Percentiles rank a stretch among this genome's conserved stretches.
phyloP scores from a whole-genome alignment of 2,329 filamentous ascomycete species.

The Chaetothyriales sp. region DNA sequence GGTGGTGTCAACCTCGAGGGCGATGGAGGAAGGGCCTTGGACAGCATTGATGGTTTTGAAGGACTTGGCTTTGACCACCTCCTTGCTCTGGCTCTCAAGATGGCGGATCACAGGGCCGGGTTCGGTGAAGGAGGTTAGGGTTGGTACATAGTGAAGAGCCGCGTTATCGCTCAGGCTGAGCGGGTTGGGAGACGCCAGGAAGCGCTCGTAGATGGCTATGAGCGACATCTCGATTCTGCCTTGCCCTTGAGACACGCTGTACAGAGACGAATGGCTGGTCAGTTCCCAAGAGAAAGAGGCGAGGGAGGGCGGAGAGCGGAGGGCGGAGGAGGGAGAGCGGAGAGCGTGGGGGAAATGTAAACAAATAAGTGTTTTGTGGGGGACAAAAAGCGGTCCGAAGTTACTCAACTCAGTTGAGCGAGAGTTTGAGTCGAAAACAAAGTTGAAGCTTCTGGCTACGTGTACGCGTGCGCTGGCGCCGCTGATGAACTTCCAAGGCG shows the following conservation, averaged over 20 bases:
- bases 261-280: background rate
- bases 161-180: slow-evolving; percentile 50
- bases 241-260: background rate
- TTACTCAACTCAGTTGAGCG: background rate
- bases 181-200: slow-evolving; percentile 51
- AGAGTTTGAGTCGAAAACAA: background rate
- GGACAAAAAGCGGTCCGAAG: background rate
- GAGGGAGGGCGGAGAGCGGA: no score
- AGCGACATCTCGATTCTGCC: slow-evolving; percentile 25
- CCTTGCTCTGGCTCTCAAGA: slow-evolving; percentile 47
- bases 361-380: background rate
- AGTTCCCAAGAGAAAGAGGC: background rate
- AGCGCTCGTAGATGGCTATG: slow-evolving; percentile 49
- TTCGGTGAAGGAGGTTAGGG: slow-evolving; percentile 58
- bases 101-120: slow-evolving; percentile 70
- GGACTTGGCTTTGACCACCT: slow-evolving; percentile 67
- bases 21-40: slow-evolving; percentile 54
- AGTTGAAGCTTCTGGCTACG: background rate
- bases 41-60: slow-evolving; percentile 61
- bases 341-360: background rate
- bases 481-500: background rate
- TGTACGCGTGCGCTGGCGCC: background rate
- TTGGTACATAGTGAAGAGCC: slow-evolving; percentile 76
- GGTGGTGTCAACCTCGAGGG: slow-evolving; percentile 64
- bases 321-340: no score